Evolutionary conservation across 495 filamentous ascomycete genomes (phyloP).

Genomic region (Cryomyces minteri): DNA sequence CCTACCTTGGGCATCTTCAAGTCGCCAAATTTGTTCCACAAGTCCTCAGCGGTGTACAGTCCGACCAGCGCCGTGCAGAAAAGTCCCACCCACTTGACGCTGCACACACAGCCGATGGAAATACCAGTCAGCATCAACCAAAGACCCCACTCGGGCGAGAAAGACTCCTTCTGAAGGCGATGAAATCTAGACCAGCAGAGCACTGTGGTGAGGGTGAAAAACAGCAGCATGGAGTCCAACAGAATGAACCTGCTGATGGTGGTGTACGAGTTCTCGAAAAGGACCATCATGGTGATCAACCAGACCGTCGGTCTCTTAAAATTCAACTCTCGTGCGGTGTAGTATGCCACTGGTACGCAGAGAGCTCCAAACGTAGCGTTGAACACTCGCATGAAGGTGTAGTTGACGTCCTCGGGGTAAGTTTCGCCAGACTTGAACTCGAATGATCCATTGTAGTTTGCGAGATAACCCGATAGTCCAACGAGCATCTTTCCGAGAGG

Average conservation of each 20-base stretch:
- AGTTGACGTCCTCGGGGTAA: conserved; percentile 86
- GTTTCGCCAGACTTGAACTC: conserved; percentile 98
- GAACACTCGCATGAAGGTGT: conserved; percentile 97
- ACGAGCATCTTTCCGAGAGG: conserved; percentile 97
- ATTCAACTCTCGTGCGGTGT: conserved; percentile 76
- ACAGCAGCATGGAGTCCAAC: conserved; percentile 93
- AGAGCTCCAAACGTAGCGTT: conserved; percentile 87
- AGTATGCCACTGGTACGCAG: conserved; percentile 89
- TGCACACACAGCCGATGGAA: conserved; percentile 93
- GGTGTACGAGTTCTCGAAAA: conserved; percentile 97
- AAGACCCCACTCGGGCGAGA: conserved; percentile 73
- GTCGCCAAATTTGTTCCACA: conserved; percentile 98
- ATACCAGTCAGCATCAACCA: conserved; percentile 86
- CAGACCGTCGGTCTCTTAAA: conserved; percentile 75
- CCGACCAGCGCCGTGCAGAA: conserved; percentile 92
- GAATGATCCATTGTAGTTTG: conserved; percentile 97
- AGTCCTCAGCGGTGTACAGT: conserved; percentile 86
- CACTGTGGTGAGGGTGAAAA: conserved; percentile 91
- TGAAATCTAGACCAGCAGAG: conserved; percentile 96
- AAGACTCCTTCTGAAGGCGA: conserved; percentile 60
- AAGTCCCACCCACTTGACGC: conserved; percentile 93
- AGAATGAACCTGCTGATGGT: conserved; percentile 97
- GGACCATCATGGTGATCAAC: conserved; percentile 89
- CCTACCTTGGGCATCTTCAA: conserved; percentile 68
- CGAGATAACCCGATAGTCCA: conserved; percentile 83